Base-by-base conservation (phyloP, 208 protist genomes). In the Tritrichomonas foetus region DNA sequence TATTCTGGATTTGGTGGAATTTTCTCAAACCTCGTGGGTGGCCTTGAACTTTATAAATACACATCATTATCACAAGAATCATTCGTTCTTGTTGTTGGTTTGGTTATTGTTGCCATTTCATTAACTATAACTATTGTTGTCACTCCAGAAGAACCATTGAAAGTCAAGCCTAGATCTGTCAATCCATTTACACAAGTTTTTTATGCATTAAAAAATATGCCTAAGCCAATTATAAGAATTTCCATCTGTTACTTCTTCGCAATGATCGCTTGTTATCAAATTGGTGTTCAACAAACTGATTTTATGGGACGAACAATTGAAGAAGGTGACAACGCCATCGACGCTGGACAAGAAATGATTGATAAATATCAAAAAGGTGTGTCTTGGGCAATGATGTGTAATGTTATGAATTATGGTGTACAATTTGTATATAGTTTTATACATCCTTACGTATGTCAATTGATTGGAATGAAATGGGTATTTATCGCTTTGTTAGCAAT, bases 181-280 rank as follows among this genome's bases (percentile, higher is more conserved):
- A 89, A 57, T n/a, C 78, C 78, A 89, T 89, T 89, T n/a, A 36
- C 8, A 5, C 27, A 53, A 27, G 39, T 89, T 57, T 89, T 89
- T 22, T 47, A 47, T 14, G 44, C 78, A 20, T n/a, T 57, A 22
- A 89, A 89, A 47, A 39, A 44, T 33, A 57, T 89, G 41, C 41
- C 41, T 20, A 53, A 57, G 30, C 78, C 78, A 57, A 22, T 89
- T 57, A 41, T 89, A 14, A 25, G 47, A 20, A 57, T 89, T 36
- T 53, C 78, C 3, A 89, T 89, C 9, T 41, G 33, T 57, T 89
- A 61, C 44, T 49, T 89, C 30, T 49, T 89, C 47, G 33, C 47
- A 25, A 47, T 25, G 78, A 61, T 89, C n/a, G 78, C 22, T 39
- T 89, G 41, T 49, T 33, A n/a, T 20, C 41, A 53, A 57, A 47